Percentiles rank a stretch among this genome's conserved stretches.
Evolutionary conservation across 257 asterid genomes (phyloP).

Genomic region (Jacaranda mimosifolia): DNA sequence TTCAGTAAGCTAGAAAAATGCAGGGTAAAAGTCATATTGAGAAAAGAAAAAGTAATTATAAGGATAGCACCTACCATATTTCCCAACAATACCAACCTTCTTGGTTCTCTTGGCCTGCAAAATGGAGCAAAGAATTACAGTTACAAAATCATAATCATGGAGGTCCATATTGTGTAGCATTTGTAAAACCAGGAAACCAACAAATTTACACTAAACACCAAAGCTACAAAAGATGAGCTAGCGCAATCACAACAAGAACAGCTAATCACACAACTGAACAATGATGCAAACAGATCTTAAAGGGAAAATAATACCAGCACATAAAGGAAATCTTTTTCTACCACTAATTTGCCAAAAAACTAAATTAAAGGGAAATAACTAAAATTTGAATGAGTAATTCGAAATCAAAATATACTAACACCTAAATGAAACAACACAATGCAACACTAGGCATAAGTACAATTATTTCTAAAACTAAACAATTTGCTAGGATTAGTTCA

Average conservation of each 20-base stretch:
- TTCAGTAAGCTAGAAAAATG: too few relatives aligned
- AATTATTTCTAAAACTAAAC: neutral
- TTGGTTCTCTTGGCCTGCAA: slow-evolving; percentile 88
- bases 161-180: neutral
- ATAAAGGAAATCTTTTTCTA: neutral
- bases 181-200: neutral
- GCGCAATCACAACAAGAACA: neutral
- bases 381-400: neutral
- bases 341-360: neutral
- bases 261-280: neutral
- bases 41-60: neutral
- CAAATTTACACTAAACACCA: too few relatives aligned
- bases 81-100: slow-evolving; percentile 90
- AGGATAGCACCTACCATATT: slow-evolving; percentile 64
- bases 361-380: neutral
- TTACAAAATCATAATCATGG: neutral
- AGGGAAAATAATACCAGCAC: neutral
- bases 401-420: neutral
- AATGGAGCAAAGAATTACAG: neutral
- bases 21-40: neutral
- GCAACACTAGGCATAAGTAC: neutral
- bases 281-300: neutral
- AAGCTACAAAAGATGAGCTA: neutral
- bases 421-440: neutral
- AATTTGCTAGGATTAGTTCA: neutral